phyloP scores from a whole-genome alignment of 2,329 filamentous ascomycete species.

The Colletotrichum karsti region DNA sequence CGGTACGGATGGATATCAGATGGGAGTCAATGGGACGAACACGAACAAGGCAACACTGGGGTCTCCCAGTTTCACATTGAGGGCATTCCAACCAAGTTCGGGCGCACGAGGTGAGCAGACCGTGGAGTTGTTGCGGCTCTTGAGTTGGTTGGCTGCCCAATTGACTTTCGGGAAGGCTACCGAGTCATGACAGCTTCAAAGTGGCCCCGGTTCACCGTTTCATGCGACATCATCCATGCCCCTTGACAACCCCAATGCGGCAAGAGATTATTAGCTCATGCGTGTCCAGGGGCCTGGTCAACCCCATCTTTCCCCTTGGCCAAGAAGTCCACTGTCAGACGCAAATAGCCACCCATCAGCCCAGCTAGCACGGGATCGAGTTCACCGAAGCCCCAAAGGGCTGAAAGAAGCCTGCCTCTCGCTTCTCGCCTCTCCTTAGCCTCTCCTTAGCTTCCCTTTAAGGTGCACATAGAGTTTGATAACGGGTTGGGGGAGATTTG shows the following conservation, averaged over 20 bases:
- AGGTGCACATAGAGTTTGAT: constrained; percentile 6
- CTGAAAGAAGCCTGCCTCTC: constrained; percentile 4
- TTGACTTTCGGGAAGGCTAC: constrained; percentile 4
- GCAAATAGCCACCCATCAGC: constrained; percentile 6
- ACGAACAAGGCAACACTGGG: neutral
- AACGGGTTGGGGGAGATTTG: neutral
- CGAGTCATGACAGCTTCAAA: constrained; percentile 18
- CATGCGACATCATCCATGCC: constrained; percentile 14
- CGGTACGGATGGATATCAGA: constrained; percentile 3
- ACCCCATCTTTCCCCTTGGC: neutral
- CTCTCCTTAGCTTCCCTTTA: neutral
- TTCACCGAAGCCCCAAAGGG: constrained; percentile 7
- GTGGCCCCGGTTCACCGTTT: constrained; percentile 18
- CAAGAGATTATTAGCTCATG: constrained; percentile 7
- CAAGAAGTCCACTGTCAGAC: constrained; percentile 7
- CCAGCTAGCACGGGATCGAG: constrained; percentile 3
- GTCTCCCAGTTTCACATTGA: constrained; percentile 23
- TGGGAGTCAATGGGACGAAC: constrained; percentile 3
- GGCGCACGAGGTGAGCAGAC: neutral
- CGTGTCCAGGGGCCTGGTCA: neutral
- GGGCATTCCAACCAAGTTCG: neutral
- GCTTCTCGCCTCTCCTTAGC: neutral
- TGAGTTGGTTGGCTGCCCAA: neutral
- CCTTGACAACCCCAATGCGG: neutral
- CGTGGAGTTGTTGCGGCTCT: constrained; percentile 19